These are phyloP conservation scores for Grammothele lineata DNA, from an alignment of 768 basidiomycete species.

Conservation along the genomic window DNA sequence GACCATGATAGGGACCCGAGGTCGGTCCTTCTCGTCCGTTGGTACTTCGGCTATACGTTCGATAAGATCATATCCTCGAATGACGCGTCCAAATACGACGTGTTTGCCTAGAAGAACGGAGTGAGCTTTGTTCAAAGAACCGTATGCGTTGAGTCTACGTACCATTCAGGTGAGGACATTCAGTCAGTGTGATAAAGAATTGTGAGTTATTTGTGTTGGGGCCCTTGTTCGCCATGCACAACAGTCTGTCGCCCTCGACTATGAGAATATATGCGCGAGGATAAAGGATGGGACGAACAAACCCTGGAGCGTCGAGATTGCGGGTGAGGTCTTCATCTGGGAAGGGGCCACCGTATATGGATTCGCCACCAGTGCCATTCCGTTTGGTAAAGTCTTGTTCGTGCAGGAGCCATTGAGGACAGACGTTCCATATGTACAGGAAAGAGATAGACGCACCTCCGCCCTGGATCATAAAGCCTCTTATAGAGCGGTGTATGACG, in stretches of 20 bases:
- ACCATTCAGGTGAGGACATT: conserved; percentile 73
- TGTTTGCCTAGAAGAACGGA: conserved; percentile 45
- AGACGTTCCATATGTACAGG: background rate
- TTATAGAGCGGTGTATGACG: conserved; percentile 75
- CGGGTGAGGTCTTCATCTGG: conserved; percentile 70
- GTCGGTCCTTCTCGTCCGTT: conserved; percentile 74
- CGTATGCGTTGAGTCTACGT: conserved; percentile 28
- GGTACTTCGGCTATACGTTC: conserved; percentile 56
- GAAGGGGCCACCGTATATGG: conserved; percentile 74
- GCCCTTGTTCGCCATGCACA: conserved; percentile 90
- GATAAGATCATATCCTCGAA: conserved; percentile 59
- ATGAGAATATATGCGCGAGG: background rate
- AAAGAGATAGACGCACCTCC: conserved; percentile 47
- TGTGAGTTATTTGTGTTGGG: conserved; percentile 84
- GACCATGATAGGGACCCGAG: conserved; percentile 61
- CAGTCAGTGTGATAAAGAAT: conserved; percentile 80
- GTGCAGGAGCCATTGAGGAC: background rate
- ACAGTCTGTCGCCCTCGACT: conserved; percentile 36
- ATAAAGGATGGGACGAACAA: conserved; percentile 17
- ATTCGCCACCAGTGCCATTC: conserved; percentile 79
- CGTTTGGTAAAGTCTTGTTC: conserved; percentile 66
- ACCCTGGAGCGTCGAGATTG: conserved; percentile 63
- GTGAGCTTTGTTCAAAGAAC: too few species aligned
- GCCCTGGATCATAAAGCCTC: conserved; percentile 77
- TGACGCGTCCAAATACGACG: conserved; percentile 46